Conservation (phyloP, 441 rosid genomes). For the Pelargonium fulgidum region DNA sequence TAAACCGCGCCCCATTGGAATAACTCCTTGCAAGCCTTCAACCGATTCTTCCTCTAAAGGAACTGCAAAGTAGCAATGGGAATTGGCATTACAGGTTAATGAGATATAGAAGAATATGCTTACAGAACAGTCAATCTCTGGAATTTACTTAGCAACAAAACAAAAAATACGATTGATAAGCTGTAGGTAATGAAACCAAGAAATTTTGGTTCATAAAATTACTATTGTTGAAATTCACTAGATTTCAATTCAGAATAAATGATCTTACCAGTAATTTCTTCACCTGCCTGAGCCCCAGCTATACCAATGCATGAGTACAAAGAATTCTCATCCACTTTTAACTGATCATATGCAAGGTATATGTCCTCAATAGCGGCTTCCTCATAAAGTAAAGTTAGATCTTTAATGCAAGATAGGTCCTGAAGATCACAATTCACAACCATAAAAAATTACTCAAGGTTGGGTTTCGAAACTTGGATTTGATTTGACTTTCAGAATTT, state of each 20-base stretch:
- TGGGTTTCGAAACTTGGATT: no score
- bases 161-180: not conserved
- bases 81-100: not conserved
- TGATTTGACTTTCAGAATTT: no score
- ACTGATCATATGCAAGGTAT: slow-evolving; percentile 80
- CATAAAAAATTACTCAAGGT: slow-evolving; percentile 13
- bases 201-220: no score
- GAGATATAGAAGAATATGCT: slow-evolving; percentile 3
- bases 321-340: slow-evolving; percentile 76
- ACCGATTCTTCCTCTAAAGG: slow-evolving; percentile 50
- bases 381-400: slow-evolving; percentile 74
- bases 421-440: slow-evolving; percentile 26
- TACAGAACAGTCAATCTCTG: not conserved
- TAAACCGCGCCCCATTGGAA: slow-evolving; percentile 79
- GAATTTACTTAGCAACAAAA: not conserved
- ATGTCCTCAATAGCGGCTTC: slow-evolving; percentile 85
- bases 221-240: not conserved
- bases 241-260: slow-evolving; percentile 1
- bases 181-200: not conserved
- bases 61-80: slow-evolving; percentile 31
- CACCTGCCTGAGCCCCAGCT: slow-evolving; percentile 83
- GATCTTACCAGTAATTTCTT: slow-evolving; percentile 48
- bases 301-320: slow-evolving; percentile 90
- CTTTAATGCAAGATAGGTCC: slow-evolving; percentile 90
- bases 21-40: slow-evolving; percentile 53